Base-by-base conservation (phyloP, 2,329 filamentous ascomycete species). In the Aspergillus awamori region DNA sequence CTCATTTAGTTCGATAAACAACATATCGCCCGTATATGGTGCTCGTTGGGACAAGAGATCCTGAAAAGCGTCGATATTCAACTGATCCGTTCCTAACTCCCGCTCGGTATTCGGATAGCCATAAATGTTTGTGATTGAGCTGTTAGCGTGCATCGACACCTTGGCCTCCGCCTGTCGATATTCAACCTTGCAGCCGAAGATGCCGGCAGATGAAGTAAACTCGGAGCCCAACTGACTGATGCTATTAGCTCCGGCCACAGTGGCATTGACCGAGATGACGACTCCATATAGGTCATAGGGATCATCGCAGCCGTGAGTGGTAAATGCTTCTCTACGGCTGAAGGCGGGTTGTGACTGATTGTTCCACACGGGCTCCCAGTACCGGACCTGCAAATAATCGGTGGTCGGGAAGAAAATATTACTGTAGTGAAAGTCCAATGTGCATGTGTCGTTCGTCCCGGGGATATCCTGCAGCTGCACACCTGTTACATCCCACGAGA, bases 241-340 rank as follows among this genome's bases (percentile, higher is more conserved):
- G 13, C 61, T 48, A 15, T 60, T 39, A 4, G 56, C 45, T 5
- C 57, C 57, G 10, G 24, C 49, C 7, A 47, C 49, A 6, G 71
- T 71, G 1, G 69, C 69, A 57, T 74, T 74, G 36, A 74, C 63
- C 2, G 63, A 68, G n/a, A 75, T 68, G 3, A 75, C 57, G 59
- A 75, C 70, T 4, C 73, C 73, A 57, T 74, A 75, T 4, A 76
- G 38, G 60, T 75, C 73, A 59, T 70, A 72, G 0, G 66, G 72
- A 28, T 70, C 61, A 28, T 70, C 63, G 59, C 73, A 74, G 11
- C 70, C 68, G 20, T 60, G 63, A 1, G 69, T 54, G 0, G 58
- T 66, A 33, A 75, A 75, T 1, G 70, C 67, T 26, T 66, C 67
- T 3, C 45, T 65, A 22, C 11, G 64, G 33, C 56, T 58, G 55